phyloP scores from a whole-genome alignment of 2,329 filamentous ascomycete species.

The Aspergillus pseudoviridinutans region DNA sequence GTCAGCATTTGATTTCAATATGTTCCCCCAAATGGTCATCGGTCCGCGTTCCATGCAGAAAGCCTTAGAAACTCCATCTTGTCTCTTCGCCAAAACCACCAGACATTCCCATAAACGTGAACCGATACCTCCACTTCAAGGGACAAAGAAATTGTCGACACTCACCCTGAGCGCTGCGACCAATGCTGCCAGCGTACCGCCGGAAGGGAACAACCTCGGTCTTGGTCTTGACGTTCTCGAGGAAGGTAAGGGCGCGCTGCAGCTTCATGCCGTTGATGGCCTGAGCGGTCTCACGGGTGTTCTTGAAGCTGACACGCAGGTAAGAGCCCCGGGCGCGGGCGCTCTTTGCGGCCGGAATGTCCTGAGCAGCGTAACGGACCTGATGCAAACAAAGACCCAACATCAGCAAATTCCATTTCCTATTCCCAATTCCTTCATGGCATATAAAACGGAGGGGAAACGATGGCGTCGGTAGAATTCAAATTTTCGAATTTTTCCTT shows the following conservation, averaged over 20 bases:
- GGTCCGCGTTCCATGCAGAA: not conserved
- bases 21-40: not conserved
- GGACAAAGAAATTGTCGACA: conserved; percentile 27
- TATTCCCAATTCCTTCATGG: conserved; percentile 7
- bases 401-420: conserved; percentile 23
- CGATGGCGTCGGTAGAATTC: not conserved
- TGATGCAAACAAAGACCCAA: conserved; percentile 38
- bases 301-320: conserved; percentile 99
- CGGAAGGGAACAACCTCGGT: conserved; percentile 98
- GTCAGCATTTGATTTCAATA: conserved; percentile 2
- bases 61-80: conserved; percentile 1
- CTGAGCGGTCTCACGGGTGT: conserved; percentile 99
- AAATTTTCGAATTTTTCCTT: not conserved
- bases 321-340: conserved; percentile 98
- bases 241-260: conserved; percentile 89
- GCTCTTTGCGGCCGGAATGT: conserved; percentile 85
- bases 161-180: conserved; percentile 97
- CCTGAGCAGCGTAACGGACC: conserved; percentile 94
- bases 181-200: conserved; percentile 92
- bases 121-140: conserved; percentile 5
- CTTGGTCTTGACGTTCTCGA: conserved; percentile 97
- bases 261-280: conserved; percentile 99
- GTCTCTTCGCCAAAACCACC: not conserved
- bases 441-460: not conserved
- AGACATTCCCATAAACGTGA: not conserved